Base-by-base conservation (phyloP, 208 protist genomes). In the Herpetomonas tarakana region DNA sequence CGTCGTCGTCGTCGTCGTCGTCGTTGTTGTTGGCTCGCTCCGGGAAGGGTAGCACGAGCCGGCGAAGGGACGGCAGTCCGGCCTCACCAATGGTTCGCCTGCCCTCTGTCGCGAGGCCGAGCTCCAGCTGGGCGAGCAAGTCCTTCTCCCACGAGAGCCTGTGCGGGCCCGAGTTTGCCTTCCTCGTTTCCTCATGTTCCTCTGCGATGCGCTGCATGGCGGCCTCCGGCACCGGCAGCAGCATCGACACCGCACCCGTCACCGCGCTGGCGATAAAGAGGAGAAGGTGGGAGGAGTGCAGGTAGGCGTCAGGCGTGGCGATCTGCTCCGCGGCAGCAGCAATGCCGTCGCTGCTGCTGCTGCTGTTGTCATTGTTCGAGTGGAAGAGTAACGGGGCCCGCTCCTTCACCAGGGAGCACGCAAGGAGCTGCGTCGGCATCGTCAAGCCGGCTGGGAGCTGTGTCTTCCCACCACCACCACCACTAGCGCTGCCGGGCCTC, bases 301-400 rank as follows among this genome's bases (percentile, higher is more conserved):
- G 64, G 61, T 78, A 82, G 18, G 71, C 65, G 57, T 82, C 63
- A 14, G 69, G 71, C n/a, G 67, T 64, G 29, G 68, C 60, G 54
- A 64, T 65, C 22, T 19, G 44, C 4, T 29, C 55, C 18, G 49
- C 24, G 16, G 18, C 53, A 22, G 18, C 44, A 12, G 19, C 6
- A 12, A 7, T 4, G 9, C 16, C 44, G 19, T 11, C 44, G 44
- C 11, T 28, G 52, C 30, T 31, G n/a, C 28, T 26, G 24, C 19
- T 16, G 21, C 31, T 2, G 21, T 3, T 21, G 38, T 27, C 54
- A 14, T 19, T 25, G 62, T 24, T 21, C 19, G 22, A 6, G 52
- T 64, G 47, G 14, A 69, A 29, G 31, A 74, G 31, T 30, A 58
- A 58, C 3, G 71, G 71, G 11, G 63, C 35, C 26, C 76, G 65